These are phyloP conservation scores for Zasmidium citrigriseum DNA, from an alignment of 2,329 filamentous ascomycete species.

Conservation along the genomic window DNA sequence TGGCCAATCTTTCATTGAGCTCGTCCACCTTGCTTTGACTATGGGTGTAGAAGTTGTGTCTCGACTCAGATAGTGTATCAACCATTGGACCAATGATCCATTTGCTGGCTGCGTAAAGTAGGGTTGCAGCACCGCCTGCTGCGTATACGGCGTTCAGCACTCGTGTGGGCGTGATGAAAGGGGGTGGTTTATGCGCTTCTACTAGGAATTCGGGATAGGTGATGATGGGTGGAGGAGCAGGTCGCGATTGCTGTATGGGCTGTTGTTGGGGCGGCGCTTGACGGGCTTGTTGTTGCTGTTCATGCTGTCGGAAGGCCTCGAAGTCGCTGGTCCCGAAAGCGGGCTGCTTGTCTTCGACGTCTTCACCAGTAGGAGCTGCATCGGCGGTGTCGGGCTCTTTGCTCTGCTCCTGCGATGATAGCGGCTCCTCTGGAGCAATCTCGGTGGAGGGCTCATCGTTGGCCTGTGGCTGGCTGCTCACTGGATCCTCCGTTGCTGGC, in stretches of 20 bases:
- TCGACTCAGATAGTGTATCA: constrained; percentile 53
- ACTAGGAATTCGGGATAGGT: constrained; percentile 68
- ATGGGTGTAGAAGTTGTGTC: constrained; percentile 59
- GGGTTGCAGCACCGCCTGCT: constrained; percentile 56
- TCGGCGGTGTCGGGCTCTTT: constrained; percentile 1
- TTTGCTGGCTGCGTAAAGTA: constrained; percentile 69
- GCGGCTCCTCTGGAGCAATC: not conserved
- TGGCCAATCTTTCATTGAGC: constrained; percentile 56
- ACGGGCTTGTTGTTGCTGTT: constrained; percentile 25
- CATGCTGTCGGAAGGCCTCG: constrained; percentile 27
- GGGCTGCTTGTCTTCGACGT: constrained; percentile 6
- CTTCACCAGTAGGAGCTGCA: not conserved
- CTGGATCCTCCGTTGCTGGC: constrained; percentile 20
- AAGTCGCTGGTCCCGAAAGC: constrained; percentile 28
- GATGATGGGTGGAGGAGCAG: constrained; percentile 58
- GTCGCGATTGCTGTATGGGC: constrained; percentile 39
- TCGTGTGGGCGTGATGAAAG: constrained; percentile 58
- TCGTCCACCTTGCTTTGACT: constrained; percentile 53
- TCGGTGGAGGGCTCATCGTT: not conserved
- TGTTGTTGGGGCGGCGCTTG: constrained; percentile 9
- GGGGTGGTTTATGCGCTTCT: constrained; percentile 59
- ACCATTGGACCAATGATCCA: constrained; percentile 67
- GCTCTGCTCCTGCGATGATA: constrained; percentile 10
- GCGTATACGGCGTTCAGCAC: constrained; percentile 60
- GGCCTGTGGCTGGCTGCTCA: constrained; percentile 19